A percentile compares a stretch with the other conserved stretches of the same genome.
Conservation (phyloP, 257 asterid genomes). For the Echium plantagineum region DNA sequence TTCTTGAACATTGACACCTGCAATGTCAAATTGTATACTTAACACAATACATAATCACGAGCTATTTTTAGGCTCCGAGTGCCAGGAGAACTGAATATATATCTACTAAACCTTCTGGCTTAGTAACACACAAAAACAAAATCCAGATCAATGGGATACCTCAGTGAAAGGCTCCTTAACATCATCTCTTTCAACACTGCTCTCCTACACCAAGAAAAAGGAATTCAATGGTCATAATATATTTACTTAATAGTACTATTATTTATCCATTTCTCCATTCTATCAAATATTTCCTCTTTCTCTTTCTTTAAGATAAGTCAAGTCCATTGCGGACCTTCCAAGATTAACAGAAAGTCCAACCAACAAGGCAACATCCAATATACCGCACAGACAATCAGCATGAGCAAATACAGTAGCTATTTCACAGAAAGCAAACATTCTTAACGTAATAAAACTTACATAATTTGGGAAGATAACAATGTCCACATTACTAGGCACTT, state of each 20-base stretch:
- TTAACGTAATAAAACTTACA: slow-evolving; percentile 41
- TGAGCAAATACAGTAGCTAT: background rate
- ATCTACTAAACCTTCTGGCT: background rate
- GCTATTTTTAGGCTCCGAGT: background rate
- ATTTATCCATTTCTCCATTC: background rate
- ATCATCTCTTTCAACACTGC: slow-evolving; percentile 36
- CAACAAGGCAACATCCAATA: background rate
- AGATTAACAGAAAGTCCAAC: background rate
- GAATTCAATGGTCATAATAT: background rate
- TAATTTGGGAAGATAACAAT: slow-evolving; percentile 95
- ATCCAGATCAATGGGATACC: slow-evolving; percentile 13
- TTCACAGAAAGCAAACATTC: background rate
- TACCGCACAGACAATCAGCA: background rate
- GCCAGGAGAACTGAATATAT: background rate
- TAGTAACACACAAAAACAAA: background rate
- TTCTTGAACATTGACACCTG: slow-evolving; percentile 90
- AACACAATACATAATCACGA: background rate
- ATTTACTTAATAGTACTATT: background rate
- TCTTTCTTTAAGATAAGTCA: background rate
- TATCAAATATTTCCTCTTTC: background rate
- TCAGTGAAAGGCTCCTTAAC: slow-evolving; percentile 43
- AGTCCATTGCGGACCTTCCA: background rate
- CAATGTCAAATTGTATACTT: background rate
- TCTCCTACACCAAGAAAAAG: slow-evolving; percentile 26
- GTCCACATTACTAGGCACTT: slow-evolving; percentile 53